These are phyloP conservation scores for Oidium heveae DNA, from an alignment of 2,329 filamentous ascomycete species.

Conservation along the genomic window DNA sequence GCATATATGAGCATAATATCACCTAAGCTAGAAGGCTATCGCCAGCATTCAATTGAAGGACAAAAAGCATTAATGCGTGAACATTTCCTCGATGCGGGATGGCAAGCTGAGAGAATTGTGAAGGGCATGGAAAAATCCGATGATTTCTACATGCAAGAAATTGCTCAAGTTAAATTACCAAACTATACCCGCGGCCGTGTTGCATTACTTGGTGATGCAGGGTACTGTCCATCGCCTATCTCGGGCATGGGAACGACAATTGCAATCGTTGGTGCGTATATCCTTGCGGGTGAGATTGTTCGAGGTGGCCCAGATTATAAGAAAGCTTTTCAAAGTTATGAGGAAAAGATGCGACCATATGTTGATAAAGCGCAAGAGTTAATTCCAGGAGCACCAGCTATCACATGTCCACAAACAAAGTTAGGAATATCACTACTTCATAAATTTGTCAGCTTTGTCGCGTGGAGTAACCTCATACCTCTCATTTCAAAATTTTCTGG, in stretches of 20 bases:
- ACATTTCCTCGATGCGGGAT: constrained; percentile 22
- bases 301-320: constrained; percentile 7
- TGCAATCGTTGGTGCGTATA: constrained; percentile 25
- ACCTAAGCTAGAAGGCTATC: constrained; percentile 1
- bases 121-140: constrained; percentile 15
- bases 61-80: constrained; percentile 19
- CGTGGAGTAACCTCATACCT: constrained; percentile 1
- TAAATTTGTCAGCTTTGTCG: constrained; percentile 1
- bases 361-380: constrained; percentile 18
- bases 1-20: constrained; percentile 16
- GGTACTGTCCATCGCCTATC: constrained; percentile 25
- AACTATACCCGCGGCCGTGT: constrained; percentile 21
- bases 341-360: constrained; percentile 20
- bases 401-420: constrained; percentile 4
- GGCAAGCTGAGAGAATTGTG: constrained; percentile 20
- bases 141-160: constrained; percentile 22
- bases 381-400: constrained; percentile 4
- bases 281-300: constrained; percentile 27
- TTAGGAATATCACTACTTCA: constrained; percentile 4
- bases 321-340: constrained; percentile 20
- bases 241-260: constrained; percentile 26
- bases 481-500: constrained; percentile 3
- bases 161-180: constrained; percentile 20
- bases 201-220: constrained; percentile 28
- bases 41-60: constrained; percentile 9